A percentile compares a stretch with the other conserved stretches of the same genome.
phyloP scores from a whole-genome alignment of 208 protist species.

The Endotrypanum monterogeii region DNA sequence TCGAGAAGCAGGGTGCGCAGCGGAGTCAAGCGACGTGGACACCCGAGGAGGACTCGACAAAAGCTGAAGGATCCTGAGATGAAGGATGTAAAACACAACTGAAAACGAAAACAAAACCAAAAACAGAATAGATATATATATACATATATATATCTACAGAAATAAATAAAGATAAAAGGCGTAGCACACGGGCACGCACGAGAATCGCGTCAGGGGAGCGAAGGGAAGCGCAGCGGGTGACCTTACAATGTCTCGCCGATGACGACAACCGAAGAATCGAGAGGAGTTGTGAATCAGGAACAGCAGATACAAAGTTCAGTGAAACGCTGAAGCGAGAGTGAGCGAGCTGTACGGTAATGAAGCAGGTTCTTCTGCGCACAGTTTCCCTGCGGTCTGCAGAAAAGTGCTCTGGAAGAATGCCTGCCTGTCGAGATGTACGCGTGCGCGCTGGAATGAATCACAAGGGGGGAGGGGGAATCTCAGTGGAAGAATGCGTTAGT shows the following conservation, averaged over 20 bases:
- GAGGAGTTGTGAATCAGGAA: not conserved
- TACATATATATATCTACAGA: no score
- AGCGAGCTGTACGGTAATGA: not conserved
- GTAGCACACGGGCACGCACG: not conserved
- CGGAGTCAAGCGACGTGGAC: not conserved
- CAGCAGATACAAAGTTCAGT: not conserved
- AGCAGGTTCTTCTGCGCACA: not conserved
- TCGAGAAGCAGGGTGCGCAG: not conserved
- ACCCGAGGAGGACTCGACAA: not conserved
- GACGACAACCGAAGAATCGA: not conserved
- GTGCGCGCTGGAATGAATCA: not conserved
- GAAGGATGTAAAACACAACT: not conserved
- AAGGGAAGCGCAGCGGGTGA: not conserved
- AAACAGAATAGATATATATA: no score
- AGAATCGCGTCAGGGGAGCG: no score
- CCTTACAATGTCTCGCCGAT: not conserved
- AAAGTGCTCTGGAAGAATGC: not conserved
- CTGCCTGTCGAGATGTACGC: not conserved
- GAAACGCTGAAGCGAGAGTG: not conserved
- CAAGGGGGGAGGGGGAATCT: not conserved
- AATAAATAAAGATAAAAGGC: not conserved
- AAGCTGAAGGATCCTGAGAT: not conserved
- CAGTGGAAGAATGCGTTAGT: not conserved
- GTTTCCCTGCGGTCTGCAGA: not conserved
- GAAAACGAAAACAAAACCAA: not conserved